Conservation (phyloP, 2,329 filamentous ascomycete species). For the Fusarium sp. region DNA sequence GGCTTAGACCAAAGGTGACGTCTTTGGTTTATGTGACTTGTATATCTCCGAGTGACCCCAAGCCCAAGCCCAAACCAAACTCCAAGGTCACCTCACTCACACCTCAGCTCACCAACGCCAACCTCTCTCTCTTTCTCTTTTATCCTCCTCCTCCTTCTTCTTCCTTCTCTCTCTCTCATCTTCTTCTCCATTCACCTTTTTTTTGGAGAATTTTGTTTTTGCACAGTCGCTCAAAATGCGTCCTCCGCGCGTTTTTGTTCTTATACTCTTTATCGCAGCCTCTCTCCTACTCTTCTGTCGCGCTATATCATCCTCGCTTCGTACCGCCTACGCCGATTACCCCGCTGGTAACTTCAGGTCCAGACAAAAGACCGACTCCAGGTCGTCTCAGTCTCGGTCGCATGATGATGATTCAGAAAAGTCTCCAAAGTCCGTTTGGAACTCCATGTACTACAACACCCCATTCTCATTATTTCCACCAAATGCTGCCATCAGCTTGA, state of each 20-base stretch:
- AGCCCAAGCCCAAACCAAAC: not conserved
- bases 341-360: slow-evolving; percentile 43
- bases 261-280: slow-evolving; percentile 65
- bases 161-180: not conserved
- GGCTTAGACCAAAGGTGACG: slow-evolving; percentile 36
- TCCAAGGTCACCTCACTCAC: slow-evolving; percentile 38
- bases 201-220: slow-evolving; percentile 13
- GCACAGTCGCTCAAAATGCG: slow-evolving; percentile 58
- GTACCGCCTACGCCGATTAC: slow-evolving; percentile 45
- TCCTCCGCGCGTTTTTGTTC: slow-evolving; percentile 64
- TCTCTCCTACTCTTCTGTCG: slow-evolving; percentile 68
- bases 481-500: slow-evolving; percentile 94
- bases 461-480: slow-evolving; percentile 93
- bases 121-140: slow-evolving; percentile 14
- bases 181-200: slow-evolving; percentile 1
- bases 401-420: slow-evolving; percentile 19
- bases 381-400: slow-evolving; percentile 19
- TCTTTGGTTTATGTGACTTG: slow-evolving; percentile 29
- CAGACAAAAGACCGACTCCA: slow-evolving; percentile 24
- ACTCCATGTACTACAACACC: slow-evolving; percentile 76
- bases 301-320: slow-evolving; percentile 57
- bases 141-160: slow-evolving; percentile 17
- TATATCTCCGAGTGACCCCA: slow-evolving; percentile 40
- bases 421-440: slow-evolving; percentile 47
- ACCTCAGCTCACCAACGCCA: slow-evolving; percentile 36